Conservation (phyloP, 805 yeast genomes). For the Saturnispora quitensis region DNA sequence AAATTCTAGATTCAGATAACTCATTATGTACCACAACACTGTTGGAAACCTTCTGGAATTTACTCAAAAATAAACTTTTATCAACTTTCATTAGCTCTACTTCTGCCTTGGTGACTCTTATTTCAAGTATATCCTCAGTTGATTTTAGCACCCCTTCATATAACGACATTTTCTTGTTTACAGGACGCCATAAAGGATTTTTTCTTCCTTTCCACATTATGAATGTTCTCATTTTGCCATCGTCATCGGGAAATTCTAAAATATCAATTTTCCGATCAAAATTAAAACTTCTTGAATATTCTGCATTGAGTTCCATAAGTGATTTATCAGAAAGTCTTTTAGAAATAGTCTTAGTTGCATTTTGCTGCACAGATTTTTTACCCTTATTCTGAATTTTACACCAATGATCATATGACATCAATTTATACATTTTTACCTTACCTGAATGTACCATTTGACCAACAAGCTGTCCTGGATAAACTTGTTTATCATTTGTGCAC, state of each 20-base stretch:
- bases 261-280: slow-evolving; percentile 7
- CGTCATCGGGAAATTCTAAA: background rate
- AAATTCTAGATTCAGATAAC: background rate
- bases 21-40: background rate
- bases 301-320: slow-evolving; percentile 9
- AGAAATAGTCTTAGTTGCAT: background rate
- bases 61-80: background rate
- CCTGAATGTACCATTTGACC: slow-evolving; percentile 36
- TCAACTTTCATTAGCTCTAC: background rate
- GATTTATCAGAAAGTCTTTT: background rate
- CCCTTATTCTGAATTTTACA: slow-evolving; percentile 2
- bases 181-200: background rate
- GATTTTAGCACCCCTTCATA: background rate
- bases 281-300: slow-evolving; percentile 1
- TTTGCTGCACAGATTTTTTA: background rate
- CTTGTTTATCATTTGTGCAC: slow-evolving; percentile 18
- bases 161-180: background rate
- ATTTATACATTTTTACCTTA: slow-evolving; percentile 61
- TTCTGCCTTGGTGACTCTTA: background rate
- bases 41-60: background rate
- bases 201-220: slow-evolving; percentile 6
- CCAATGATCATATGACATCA: slow-evolving; percentile 9
- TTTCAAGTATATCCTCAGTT: background rate
- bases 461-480: slow-evolving; percentile 8
- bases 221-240: slow-evolving; percentile 1